A percentile compares a stretch with the other conserved stretches of the same genome.
phyloP scores from a whole-genome alignment of 2,329 filamentous ascomycete genomes.

The Colletotrichum musicola region DNA sequence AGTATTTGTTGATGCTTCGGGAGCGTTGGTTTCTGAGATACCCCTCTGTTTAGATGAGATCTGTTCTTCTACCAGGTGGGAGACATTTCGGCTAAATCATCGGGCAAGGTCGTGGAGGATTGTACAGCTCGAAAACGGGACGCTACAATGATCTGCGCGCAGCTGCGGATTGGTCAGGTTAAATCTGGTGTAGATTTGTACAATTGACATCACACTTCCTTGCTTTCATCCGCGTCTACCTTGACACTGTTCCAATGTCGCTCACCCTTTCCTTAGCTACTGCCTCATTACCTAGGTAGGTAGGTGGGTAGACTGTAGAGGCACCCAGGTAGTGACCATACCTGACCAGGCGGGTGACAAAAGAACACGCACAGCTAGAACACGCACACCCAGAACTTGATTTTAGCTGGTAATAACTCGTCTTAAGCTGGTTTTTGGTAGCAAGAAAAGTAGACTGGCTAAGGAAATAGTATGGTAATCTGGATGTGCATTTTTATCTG shows the following conservation, averaged over 20 bases:
- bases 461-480: too few relatives aligned
- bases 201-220: conserved; percentile 21
- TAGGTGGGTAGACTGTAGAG: too few relatives aligned
- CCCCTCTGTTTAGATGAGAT: conserved; percentile 40
- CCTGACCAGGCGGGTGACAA: too few relatives aligned
- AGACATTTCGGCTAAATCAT: conserved; percentile 32
- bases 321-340: too few relatives aligned
- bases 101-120: conserved; percentile 15
- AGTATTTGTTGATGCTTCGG: conserved; percentile 28
- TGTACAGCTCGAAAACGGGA: neutral
- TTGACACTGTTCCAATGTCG: neutral
- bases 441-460: too few relatives aligned
- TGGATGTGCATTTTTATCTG: too few relatives aligned
- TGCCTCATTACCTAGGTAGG: too few relatives aligned
- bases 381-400: too few relatives aligned
- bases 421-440: too few relatives aligned
- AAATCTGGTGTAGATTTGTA: neutral
- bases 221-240: conserved; percentile 5
- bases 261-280: too few relatives aligned
- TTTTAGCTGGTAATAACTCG: too few relatives aligned
- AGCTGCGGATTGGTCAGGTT: conserved; percentile 6
- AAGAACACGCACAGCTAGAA: too few relatives aligned
- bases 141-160: neutral
- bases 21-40: conserved; percentile 41
- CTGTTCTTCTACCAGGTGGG: neutral